Evolutionary conservation across 441 rosid species (phyloP).

Genomic region (Erysimum cheiri): DNA sequence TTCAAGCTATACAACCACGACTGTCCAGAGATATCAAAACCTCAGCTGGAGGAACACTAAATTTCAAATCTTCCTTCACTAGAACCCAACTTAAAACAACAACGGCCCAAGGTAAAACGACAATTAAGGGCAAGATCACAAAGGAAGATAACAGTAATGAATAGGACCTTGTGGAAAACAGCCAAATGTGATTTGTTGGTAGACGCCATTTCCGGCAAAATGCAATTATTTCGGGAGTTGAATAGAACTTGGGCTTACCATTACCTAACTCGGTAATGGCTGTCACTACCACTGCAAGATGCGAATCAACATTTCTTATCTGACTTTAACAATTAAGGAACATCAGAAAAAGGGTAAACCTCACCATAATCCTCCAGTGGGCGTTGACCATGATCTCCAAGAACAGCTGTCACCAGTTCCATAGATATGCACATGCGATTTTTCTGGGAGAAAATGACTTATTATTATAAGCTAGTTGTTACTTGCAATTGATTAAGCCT

Average conservation of each 20-base stretch:
- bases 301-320: slow-evolving; percentile 23
- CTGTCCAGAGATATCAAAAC: slow-evolving; percentile 17
- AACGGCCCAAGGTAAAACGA: not conserved
- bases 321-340: slow-evolving; percentile 20
- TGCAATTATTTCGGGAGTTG: slow-evolving; percentile 87
- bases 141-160: slow-evolving; percentile 13
- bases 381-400: slow-evolving; percentile 98
- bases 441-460: slow-evolving; percentile 54
- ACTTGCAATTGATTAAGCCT: slow-evolving; percentile 18
- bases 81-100: slow-evolving; percentile 13
- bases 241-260: slow-evolving; percentile 91
- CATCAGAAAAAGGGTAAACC: slow-evolving; percentile 2
- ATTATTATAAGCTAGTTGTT: slow-evolving; percentile 24
- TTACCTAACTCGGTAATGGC: slow-evolving; percentile 91
- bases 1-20: slow-evolving; percentile 3
- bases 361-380: slow-evolving; percentile 89
- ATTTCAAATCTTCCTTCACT: slow-evolving; percentile 11
- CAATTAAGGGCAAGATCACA: slow-evolving; percentile 16
- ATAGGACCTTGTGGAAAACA: slow-evolving; percentile 79
- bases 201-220: slow-evolving; percentile 93
- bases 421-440: slow-evolving; percentile 88
- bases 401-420: slow-evolving; percentile 98
- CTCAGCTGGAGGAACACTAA: not conserved
- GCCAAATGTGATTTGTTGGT: slow-evolving; percentile 93
- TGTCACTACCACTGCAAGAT: slow-evolving; percentile 85